Evolutionary conservation across 768 basidiomycete species (phyloP), one percentile per base, ranked within the genome.

Genomic region (Mycena latifolia): DNA sequence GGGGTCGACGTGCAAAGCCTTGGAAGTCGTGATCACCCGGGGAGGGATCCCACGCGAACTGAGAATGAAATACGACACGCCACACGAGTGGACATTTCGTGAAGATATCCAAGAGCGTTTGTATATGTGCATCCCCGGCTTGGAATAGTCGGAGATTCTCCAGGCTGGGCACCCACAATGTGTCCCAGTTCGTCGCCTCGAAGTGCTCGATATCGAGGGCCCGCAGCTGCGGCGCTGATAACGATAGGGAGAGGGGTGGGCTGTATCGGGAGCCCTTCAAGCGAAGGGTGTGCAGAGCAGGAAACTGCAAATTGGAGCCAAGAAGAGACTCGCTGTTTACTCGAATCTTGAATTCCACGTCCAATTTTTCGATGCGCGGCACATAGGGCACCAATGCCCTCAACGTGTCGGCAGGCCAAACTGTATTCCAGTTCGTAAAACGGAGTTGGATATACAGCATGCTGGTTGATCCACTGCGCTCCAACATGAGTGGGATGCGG

Each of bases 61-160:
- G 24, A n/a, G 12, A 33, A 24, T 41, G 22, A 10, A 55, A 17
- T 22, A 43, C 28, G 37, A 63, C 14, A 17, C 62, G 45, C 55
- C 22, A 28, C 27, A 24, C 62, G 1, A 18, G 29, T 28, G 62
- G 62, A 45, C 62, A 63, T 12, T n/a, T 37, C 15, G 22, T 31
- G 20, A 55, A 50, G 20, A 63, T 50, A 31, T 48, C 53, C 7
- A 33, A 7, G 35, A 63, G 33, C 17, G 31, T 56, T 31, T 33
- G 29, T 25, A 37, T 15, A 22, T 9, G 1, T 35, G 29, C 8
- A 1, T 25, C n/a, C 5, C 52, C 31, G 24, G 52, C 31, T 1
- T 25, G 4, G 33, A 1, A 39, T 14, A 53, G 15, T n/a, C 33
- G 5, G 31, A 53, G 17, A 5, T 53, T 29, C 31, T 53, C 33